phyloP scores from a whole-genome alignment of 345 rosid species.

The Eucalyptus virginea region DNA sequence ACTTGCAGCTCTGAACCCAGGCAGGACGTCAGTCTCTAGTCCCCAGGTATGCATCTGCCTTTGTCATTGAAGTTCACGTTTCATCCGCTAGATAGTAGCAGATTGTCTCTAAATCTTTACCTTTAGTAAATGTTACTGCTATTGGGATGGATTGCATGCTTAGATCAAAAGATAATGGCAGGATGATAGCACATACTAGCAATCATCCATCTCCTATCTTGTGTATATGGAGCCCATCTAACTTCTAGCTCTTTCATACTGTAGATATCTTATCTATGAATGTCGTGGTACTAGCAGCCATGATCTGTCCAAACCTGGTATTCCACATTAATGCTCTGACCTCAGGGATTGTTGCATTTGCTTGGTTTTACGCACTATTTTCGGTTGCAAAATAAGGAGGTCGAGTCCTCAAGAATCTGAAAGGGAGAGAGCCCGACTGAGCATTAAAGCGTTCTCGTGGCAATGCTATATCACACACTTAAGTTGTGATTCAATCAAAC shows the following conservation, averaged over 20 bases:
- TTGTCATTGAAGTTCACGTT: not conserved
- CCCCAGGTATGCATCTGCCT: constrained; percentile 29
- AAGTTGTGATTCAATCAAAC: not conserved
- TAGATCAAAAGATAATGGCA: not conserved
- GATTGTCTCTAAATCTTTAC: not conserved
- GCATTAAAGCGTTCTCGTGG: not conserved
- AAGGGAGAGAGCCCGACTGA: not conserved
- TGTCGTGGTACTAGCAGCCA: not conserved
- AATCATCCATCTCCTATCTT: not conserved
- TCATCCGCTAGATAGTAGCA: not conserved
- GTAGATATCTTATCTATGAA: not conserved
- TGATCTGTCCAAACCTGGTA: not conserved
- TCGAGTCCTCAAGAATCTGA: not conserved
- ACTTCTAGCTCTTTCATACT: not conserved
- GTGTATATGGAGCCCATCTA: not conserved
- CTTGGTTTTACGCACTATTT: not conserved
- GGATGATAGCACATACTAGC: not conserved
- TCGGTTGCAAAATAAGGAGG: not conserved
- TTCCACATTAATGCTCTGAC: not conserved
- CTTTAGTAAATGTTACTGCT: not conserved
- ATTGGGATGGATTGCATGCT: not conserved
- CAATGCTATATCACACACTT: not conserved
- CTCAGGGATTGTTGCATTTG: not conserved
- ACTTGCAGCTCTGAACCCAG: constrained; percentile 68
- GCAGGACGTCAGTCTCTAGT: constrained; percentile 31